phyloP scores from a whole-genome alignment of 345 rosid species.

The Lumnitzera racemosa region DNA sequence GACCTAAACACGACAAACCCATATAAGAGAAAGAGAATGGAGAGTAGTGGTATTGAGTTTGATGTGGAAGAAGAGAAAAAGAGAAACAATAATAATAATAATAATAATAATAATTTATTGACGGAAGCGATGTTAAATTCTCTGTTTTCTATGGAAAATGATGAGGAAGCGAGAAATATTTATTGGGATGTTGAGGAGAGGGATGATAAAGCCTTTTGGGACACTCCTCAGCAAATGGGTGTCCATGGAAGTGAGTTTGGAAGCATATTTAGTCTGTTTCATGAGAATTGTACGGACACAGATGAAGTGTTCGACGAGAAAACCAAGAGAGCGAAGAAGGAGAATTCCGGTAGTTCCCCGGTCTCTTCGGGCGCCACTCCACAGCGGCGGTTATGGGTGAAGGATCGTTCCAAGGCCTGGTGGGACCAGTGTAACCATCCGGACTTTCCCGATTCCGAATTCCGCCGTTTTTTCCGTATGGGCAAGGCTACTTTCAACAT shows the following conservation, averaged over 20 bases:
- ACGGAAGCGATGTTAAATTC: constrained; percentile 36
- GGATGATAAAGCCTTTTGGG: constrained; percentile 30
- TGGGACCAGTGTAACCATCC: constrained; percentile 63
- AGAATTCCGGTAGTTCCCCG: neutral
- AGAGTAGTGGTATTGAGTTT: neutral
- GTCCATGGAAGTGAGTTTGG: no score
- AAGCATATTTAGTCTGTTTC: constrained; percentile 3
- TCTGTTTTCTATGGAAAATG: constrained; percentile 46
- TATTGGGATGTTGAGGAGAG: constrained; percentile 29
- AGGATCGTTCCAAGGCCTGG: constrained; percentile 80
- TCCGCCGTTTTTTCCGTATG: constrained; percentile 66
- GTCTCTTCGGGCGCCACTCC: constrained; percentile 22
- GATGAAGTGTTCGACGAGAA: constrained; percentile 8
- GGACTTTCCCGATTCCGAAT: constrained; percentile 65
- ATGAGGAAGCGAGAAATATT: constrained; percentile 41
- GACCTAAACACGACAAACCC: neutral
- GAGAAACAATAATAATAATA: no score
- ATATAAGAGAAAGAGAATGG: constrained; percentile 16
- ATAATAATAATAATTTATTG: no score
- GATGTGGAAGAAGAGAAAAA: neutral
- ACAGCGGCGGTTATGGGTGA: constrained; percentile 74
- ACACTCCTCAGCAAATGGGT: constrained; percentile 25
- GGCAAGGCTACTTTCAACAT: constrained; percentile 64
- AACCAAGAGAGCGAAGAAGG: constrained; percentile 7
- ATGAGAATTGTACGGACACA: constrained; percentile 33